Percentiles rank a stretch among this genome's conserved stretches.
Evolutionary conservation across 768 basidiomycete genomes (phyloP).

Genomic region (Lepiota brunneoincarnata): DNA sequence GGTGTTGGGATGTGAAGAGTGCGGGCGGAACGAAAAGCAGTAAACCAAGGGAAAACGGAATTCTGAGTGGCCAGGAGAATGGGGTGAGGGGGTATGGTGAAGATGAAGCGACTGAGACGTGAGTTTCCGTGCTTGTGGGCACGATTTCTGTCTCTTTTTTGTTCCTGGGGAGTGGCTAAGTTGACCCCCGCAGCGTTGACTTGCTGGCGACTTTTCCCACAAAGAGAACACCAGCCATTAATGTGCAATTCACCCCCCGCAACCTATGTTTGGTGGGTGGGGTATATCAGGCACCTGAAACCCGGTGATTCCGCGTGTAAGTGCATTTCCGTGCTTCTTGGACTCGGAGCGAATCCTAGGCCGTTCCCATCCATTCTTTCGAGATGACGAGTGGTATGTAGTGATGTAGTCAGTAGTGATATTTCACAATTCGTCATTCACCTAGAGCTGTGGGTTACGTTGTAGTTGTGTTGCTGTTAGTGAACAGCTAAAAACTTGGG

Average conservation of each 20-base stretch:
- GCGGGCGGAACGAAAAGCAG: constrained; percentile 55
- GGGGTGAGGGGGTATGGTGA: constrained; percentile 33
- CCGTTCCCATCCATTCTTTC: not conserved
- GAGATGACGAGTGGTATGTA: not conserved
- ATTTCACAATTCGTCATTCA: not conserved
- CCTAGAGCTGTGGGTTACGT: not conserved
- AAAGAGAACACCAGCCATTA: constrained; percentile 90
- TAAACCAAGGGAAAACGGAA: constrained; percentile 59
- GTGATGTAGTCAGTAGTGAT: not conserved
- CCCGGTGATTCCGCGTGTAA: constrained; percentile 20
- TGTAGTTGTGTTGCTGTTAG: not conserved
- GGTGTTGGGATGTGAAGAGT: constrained; percentile 96
- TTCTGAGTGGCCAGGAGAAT: constrained; percentile 11
- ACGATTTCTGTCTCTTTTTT: not conserved
- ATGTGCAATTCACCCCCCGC: constrained; percentile 91
- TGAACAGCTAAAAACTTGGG: too few species aligned
- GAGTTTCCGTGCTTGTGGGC: too few species aligned
- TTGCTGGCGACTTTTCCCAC: constrained; percentile 90
- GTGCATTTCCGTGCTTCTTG: not conserved
- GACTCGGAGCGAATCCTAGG: constrained; percentile 1
- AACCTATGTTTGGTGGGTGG: constrained; percentile 93
- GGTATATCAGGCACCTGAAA: constrained; percentile 59
- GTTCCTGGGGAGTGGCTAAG: constrained; percentile 10
- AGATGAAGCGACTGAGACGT: constrained; percentile 75
- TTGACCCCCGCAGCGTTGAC: constrained; percentile 56